Evolutionary conservation across 1,284 basidiomycete species (phyloP).

Genomic region (Malassezia restricta): DNA sequence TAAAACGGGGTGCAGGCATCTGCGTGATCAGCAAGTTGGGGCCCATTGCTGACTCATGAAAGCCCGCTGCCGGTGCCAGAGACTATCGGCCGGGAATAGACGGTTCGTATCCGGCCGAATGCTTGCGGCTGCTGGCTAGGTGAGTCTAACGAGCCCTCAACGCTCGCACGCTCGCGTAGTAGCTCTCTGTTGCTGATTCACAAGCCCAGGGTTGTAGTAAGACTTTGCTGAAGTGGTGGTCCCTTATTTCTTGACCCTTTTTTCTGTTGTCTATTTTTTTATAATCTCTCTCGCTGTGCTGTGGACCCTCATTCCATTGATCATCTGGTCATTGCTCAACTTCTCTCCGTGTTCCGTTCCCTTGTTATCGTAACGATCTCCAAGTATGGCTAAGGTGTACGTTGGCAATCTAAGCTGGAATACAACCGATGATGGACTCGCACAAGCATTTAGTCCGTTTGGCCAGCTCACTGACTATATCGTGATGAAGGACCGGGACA

Average conservation of each 20-base stretch:
- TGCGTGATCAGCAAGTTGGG: too few species aligned
- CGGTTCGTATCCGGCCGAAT: not conserved
- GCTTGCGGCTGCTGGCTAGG: not conserved
- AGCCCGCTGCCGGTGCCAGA: too few species aligned
- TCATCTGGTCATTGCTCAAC: not conserved
- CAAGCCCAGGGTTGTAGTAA: not conserved
- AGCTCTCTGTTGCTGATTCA: not conserved
- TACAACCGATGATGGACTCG: slow-evolving; percentile 45
- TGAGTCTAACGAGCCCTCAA: not conserved
- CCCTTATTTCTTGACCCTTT: too few species aligned
- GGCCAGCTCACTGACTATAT: slow-evolving; percentile 46
- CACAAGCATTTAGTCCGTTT: slow-evolving; percentile 41
- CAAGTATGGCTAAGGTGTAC: slow-evolving; percentile 44
- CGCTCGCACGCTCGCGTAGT: not conserved
- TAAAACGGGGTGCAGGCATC: too few species aligned
- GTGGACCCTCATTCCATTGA: too few species aligned
- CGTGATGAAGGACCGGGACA: slow-evolving; percentile 95
- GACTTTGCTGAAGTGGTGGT: not conserved
- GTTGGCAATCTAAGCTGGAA: slow-evolving; percentile 46
- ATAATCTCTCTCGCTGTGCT: not conserved
- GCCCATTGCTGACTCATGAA: too few species aligned
- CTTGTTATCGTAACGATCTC: not conserved
- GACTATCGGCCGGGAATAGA: not conserved
- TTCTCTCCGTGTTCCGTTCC: not conserved
- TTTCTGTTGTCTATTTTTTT: not conserved